Percentiles rank a stretch among this genome's conserved stretches.
These are phyloP conservation scores for Plasmodium malariae DNA, from an alignment of 169 alveolate genomes.

Conservation along the genomic window DNA sequence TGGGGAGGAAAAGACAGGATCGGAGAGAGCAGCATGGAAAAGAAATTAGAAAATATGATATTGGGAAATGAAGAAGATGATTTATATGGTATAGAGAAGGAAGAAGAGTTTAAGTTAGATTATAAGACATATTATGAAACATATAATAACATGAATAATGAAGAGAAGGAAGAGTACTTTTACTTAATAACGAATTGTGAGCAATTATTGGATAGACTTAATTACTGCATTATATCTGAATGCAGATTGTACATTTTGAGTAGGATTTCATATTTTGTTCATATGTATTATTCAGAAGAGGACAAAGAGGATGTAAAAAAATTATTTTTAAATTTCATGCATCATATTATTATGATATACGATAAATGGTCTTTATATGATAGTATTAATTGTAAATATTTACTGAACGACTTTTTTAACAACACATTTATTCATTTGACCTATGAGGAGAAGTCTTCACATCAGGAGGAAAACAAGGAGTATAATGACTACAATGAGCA, in stretches of 20 bases:
- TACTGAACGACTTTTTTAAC: slow-evolving; percentile 45
- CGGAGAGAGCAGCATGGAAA: not conserved
- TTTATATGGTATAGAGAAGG: not conserved
- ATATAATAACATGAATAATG: slow-evolving; percentile 29
- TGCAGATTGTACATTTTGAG: slow-evolving; percentile 71
- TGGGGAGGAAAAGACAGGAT: not conserved
- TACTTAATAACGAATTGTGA: slow-evolving; percentile 46
- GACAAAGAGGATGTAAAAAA: slow-evolving; percentile 42
- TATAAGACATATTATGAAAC: not conserved
- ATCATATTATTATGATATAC: slow-evolving; percentile 47
- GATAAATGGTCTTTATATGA: slow-evolving; percentile 58
- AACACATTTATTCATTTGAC: slow-evolving; percentile 36
- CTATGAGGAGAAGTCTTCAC: not conserved
- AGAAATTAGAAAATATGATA: not conserved
- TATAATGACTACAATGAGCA: not conserved
- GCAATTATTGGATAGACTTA: slow-evolving; percentile 18
- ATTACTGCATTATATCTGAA: slow-evolving; percentile 41
- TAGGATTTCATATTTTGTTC: slow-evolving; percentile 33
- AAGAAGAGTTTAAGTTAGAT: not conserved
- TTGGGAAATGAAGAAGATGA: too few relatives aligned
- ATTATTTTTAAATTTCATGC: slow-evolving; percentile 69
- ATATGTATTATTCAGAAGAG: slow-evolving; percentile 48
- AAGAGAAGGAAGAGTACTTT: slow-evolving; percentile 11
- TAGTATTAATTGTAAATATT: slow-evolving; percentile 34
- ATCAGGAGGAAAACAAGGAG: not conserved